These are phyloP conservation scores for Sporothrix brasiliensis DNA, from an alignment of 2,329 filamentous ascomycete species.

Conservation along the genomic window DNA sequence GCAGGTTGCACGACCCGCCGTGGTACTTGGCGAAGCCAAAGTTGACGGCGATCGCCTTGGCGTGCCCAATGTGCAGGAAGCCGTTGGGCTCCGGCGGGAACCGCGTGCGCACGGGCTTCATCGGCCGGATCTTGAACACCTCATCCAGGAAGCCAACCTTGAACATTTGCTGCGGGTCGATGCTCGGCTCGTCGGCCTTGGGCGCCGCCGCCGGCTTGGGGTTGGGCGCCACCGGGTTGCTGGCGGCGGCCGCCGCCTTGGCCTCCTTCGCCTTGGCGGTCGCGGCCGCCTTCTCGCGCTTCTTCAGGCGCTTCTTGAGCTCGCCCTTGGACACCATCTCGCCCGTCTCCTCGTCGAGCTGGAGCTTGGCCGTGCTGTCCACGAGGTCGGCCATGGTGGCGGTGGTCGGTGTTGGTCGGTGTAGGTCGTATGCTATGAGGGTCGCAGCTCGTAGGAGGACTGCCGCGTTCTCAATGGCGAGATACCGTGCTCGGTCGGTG, in stretches of 20 bases:
- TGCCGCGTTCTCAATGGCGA: not conserved
- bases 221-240: constrained; percentile 38
- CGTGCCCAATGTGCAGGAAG: constrained; percentile 89
- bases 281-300: constrained; percentile 61
- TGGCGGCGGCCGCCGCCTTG: constrained; percentile 40
- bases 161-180: constrained; percentile 71
- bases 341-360: constrained; percentile 65
- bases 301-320: constrained; percentile 61
- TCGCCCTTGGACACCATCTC: constrained; percentile 67
- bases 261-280: constrained; percentile 46
- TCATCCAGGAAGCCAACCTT: constrained; percentile 75
- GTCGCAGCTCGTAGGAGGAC: not conserved
- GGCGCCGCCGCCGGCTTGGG: constrained; percentile 38
- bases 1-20: constrained; percentile 57
- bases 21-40: constrained; percentile 91
- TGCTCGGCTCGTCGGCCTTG: constrained; percentile 51
- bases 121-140: constrained; percentile 69
- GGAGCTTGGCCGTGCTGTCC: constrained; percentile 58
- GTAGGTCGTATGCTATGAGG: not conserved
- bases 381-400: constrained; percentile 52
- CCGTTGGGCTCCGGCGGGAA: constrained; percentile 91
- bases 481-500: not conserved
- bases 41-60: constrained; percentile 94
- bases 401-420: not conserved
- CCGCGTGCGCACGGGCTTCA: constrained; percentile 66